A percentile compares a stretch with the other conserved stretches of the same genome.
phyloP scores from a whole-genome alignment of 1,139 yeast genomes.

The Lodderomyces jiufengensis region DNA sequence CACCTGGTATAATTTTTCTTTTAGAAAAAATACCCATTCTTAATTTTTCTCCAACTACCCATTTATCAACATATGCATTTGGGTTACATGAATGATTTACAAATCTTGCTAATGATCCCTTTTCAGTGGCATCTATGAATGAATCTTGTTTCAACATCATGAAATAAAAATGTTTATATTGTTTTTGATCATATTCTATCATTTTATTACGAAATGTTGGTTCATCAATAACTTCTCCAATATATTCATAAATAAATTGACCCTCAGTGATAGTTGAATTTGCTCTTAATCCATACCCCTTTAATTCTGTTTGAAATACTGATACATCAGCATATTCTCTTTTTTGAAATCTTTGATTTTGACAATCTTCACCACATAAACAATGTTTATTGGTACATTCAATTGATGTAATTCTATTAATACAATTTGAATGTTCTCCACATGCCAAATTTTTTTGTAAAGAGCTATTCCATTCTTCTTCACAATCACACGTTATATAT shows the following conservation, averaged over 20 bases:
- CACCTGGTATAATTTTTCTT: conserved; percentile 68
- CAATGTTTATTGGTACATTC: conserved; percentile 81
- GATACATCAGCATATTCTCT: conserved; percentile 68
- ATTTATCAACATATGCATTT: conserved; percentile 90
- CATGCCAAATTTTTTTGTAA: conserved; percentile 61
- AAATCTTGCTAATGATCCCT: conserved; percentile 85
- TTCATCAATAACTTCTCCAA: conserved; percentile 91
- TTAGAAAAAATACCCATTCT: conserved; percentile 95
- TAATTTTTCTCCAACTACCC: conserved; percentile 90
- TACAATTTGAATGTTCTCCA: conserved; percentile 83
- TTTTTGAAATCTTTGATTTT: conserved; percentile 82
- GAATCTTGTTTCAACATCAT: conserved; percentile 96
- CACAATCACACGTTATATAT: conserved; percentile 89
- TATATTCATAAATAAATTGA: conserved; percentile 81
- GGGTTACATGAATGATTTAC: conserved; percentile 95
- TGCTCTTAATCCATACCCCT: conserved; percentile 90
- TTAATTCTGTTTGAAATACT: conserved; percentile 74
- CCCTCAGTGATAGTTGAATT: conserved; percentile 53
- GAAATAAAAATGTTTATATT: conserved; percentile 86
- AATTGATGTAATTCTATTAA: conserved; percentile 84
- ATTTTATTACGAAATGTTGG: conserved; percentile 66
- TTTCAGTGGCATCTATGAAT: conserved; percentile 88
- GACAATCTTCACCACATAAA: conserved; percentile 75
- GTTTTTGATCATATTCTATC: conserved; percentile 65
- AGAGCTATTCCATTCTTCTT: conserved; percentile 40